These are phyloP conservation scores for Fusarium metavorans DNA, from an alignment of 2,329 filamentous ascomycete genomes.

Conservation along the genomic window DNA sequence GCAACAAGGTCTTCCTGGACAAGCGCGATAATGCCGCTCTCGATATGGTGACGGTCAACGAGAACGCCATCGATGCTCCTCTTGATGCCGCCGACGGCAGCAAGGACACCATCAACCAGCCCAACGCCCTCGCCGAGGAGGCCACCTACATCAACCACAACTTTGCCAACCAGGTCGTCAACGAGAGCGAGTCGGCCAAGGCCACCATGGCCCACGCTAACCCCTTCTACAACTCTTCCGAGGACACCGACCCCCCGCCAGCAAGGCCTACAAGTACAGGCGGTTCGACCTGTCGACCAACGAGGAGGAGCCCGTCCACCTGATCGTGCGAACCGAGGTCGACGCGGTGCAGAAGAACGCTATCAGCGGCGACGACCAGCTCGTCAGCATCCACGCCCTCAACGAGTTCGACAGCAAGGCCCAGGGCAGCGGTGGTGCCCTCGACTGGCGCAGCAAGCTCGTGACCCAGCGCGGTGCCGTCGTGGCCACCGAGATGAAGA, in stretches of 20 bases:
- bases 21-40: constrained; percentile 96
- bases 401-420: constrained; percentile 99
- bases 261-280: constrained; percentile 98
- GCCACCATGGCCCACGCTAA: constrained; percentile 88
- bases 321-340: constrained; percentile 94
- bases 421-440: constrained; percentile 90
- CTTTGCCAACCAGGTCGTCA: constrained; percentile 95
- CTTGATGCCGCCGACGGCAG: constrained; percentile 91
- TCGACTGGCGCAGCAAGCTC: constrained; percentile 97
- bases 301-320: constrained; percentile 92
- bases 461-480: constrained; percentile 95
- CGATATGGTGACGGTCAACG: constrained; percentile 98
- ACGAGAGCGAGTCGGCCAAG: constrained; percentile 83
- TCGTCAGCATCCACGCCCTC: constrained; percentile 91
- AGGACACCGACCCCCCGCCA: constrained; percentile 95
- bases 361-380: constrained; percentile 91
- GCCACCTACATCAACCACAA: constrained; percentile 99
- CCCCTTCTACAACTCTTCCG: constrained; percentile 95
- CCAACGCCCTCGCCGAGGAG: constrained; percentile 91
- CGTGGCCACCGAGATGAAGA: constrained; percentile 99
- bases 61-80: constrained; percentile 96
- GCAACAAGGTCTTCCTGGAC: constrained; percentile 98
- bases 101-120: constrained; percentile 95
- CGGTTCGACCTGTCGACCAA: constrained; percentile 95
- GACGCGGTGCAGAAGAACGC: constrained; percentile 97